phyloP scores from a whole-genome alignment of 2,329 filamentous ascomycete species.

The Thielaviopsis euricoi region DNA sequence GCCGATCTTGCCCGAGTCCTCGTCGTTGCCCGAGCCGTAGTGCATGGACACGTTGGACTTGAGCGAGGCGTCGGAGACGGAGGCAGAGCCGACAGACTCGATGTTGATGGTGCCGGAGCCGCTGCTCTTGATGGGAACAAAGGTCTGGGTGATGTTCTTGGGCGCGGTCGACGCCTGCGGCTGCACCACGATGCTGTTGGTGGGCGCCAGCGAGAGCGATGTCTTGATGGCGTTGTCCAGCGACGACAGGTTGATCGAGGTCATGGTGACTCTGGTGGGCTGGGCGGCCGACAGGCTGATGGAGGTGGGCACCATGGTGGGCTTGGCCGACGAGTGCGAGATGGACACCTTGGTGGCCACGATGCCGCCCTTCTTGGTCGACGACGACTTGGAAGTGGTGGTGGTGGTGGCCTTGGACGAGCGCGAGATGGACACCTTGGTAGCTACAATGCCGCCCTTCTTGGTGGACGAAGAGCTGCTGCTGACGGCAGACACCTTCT shows the following conservation, averaged over 20 bases:
- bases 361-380: background rate
- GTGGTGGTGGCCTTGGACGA: background rate
- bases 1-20: constrained; percentile 13
- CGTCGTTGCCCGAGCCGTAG: constrained; percentile 12
- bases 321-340: background rate
- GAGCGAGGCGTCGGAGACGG: background rate
- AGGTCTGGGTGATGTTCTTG: constrained; percentile 11
- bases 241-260: background rate
- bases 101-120: background rate
- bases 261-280: background rate
- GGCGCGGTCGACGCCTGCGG: background rate
- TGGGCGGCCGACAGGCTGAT: background rate
- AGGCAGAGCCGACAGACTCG: background rate
- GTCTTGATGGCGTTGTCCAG: background rate
- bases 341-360: background rate
- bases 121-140: constrained; percentile 14
- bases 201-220: background rate
- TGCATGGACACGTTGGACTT: constrained; percentile 5
- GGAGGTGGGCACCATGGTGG: background rate
- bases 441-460: background rate
- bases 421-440: background rate
- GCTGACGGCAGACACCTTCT: background rate
- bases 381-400: background rate
- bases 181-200: background rate
- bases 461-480: background rate